Evolutionary conservation across 2,329 filamentous ascomycete genomes (phyloP).

Genomic region (Fusarium staphyleae): DNA sequence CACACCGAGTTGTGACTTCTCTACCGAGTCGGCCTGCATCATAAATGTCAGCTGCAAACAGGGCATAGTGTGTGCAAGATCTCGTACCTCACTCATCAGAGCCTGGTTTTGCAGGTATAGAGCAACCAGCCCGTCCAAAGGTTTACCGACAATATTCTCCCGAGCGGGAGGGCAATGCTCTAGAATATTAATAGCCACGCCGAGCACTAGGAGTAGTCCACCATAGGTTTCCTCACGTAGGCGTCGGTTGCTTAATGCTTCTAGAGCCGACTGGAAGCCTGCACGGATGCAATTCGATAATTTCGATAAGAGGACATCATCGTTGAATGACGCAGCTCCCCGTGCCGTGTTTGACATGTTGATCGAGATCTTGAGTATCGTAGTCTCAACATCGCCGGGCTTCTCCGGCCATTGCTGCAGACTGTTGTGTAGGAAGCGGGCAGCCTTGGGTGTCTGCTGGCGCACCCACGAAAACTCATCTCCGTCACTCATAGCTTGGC

Average conservation of each 20-base stretch:
- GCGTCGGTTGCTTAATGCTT: constrained; percentile 57
- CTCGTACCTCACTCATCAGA: constrained; percentile 71
- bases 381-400: constrained; percentile 39
- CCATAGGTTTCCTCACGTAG: constrained; percentile 65
- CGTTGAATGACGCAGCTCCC: constrained; percentile 73
- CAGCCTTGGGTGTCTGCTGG: constrained; percentile 42
- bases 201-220: constrained; percentile 77
- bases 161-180: constrained; percentile 75
- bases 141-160: constrained; percentile 45
- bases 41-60: constrained; percentile 11
- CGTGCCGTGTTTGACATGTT: constrained; percentile 86
- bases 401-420: constrained; percentile 44
- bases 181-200: constrained; percentile 85
- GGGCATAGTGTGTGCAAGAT: not conserved
- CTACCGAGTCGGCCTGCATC: constrained; percentile 69
- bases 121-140: constrained; percentile 66
- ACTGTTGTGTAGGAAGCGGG: constrained; percentile 42
- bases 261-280: constrained; percentile 57
- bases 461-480: constrained; percentile 34
- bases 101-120: constrained; percentile 74
- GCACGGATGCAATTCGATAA: constrained; percentile 59
- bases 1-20: constrained; percentile 81
- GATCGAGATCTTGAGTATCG: constrained; percentile 68
- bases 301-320: constrained; percentile 60
- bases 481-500: constrained; percentile 34